Conservation (phyloP, 805 yeast genomes). For the Schizosaccharomyces lindneri region DNA sequence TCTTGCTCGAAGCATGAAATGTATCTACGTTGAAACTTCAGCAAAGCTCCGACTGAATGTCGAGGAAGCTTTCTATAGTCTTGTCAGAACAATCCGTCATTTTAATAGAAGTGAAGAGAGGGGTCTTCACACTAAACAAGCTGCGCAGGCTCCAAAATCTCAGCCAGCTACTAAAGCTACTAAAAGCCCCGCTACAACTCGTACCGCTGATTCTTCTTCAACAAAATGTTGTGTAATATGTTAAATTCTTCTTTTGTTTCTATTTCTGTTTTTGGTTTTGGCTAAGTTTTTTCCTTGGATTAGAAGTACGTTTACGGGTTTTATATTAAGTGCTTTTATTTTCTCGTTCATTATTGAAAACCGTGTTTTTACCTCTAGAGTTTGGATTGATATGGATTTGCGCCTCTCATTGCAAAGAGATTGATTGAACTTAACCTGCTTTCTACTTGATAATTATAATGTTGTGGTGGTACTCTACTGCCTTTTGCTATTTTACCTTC, state of each 20-base stretch:
- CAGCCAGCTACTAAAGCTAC: neutral
- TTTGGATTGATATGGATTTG: too few relatives aligned
- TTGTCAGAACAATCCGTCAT: constrained; percentile 26
- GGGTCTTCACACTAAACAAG: neutral
- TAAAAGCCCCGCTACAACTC: neutral
- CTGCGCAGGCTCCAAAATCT: neutral
- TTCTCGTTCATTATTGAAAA: too few relatives aligned
- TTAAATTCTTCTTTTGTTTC: neutral
- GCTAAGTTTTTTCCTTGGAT: too few relatives aligned
- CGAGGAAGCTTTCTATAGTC: constrained; percentile 52
- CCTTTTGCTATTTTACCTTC: too few relatives aligned
- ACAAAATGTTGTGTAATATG: neutral
- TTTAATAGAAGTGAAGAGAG: constrained; percentile 4
- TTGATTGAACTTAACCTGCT: too few relatives aligned
- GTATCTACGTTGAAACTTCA: constrained; percentile 59
- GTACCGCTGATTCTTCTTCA: neutral
- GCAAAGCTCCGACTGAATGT: constrained; percentile 84
- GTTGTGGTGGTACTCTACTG: too few relatives aligned
- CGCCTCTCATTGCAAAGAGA: too few relatives aligned
- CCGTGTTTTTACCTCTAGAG: too few relatives aligned
- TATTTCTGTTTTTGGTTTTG: neutral
- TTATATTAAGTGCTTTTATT: too few relatives aligned
- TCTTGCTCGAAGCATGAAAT: constrained; percentile 40
- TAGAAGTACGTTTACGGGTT: too few relatives aligned
- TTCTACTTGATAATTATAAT: too few relatives aligned